phyloP scores from a whole-genome alignment of 2,329 filamentous ascomycete genomes.

The Teratosphaeria nubilosa region DNA sequence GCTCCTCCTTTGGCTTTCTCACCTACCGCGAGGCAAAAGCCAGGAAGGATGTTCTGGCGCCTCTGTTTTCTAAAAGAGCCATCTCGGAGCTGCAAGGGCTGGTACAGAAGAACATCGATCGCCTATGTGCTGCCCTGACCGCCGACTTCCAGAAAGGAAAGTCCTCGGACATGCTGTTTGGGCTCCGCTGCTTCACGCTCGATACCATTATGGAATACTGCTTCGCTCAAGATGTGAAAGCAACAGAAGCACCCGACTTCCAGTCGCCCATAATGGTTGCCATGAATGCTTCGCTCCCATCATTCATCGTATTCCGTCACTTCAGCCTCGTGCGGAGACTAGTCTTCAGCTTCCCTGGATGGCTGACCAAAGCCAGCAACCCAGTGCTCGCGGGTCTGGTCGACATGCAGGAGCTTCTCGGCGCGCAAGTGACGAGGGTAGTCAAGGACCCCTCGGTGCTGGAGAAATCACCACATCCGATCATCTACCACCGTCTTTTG shows the following conservation, averaged over 20 bases:
- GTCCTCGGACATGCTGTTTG: neutral
- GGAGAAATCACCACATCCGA: slow-evolving; percentile 26
- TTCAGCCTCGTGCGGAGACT: neutral
- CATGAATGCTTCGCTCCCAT: neutral
- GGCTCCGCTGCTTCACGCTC: neutral
- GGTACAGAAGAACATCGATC: slow-evolving; percentile 25
- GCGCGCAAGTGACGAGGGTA: neutral
- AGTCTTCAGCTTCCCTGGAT: neutral
- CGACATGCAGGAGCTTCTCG: neutral
- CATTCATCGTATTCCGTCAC: neutral
- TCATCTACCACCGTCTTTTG: slow-evolving; percentile 28
- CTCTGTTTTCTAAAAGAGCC: neutral
- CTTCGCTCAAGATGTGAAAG: neutral
- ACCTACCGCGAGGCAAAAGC: slow-evolving; percentile 25
- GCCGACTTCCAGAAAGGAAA: neutral
- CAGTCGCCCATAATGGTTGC: neutral
- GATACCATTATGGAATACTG: neutral
- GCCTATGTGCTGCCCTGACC: neutral
- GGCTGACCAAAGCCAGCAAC: neutral
- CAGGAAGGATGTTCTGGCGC: neutral
- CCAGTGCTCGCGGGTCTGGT: neutral
- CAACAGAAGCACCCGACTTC: neutral
- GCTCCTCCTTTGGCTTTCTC: slow-evolving; percentile 34
- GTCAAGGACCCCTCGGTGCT: slow-evolving; percentile 5
- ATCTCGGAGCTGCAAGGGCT: slow-evolving; percentile 14